Evolutionary conservation across 768 basidiomycete species (phyloP).

Genomic region (Trametes maxima): DNA sequence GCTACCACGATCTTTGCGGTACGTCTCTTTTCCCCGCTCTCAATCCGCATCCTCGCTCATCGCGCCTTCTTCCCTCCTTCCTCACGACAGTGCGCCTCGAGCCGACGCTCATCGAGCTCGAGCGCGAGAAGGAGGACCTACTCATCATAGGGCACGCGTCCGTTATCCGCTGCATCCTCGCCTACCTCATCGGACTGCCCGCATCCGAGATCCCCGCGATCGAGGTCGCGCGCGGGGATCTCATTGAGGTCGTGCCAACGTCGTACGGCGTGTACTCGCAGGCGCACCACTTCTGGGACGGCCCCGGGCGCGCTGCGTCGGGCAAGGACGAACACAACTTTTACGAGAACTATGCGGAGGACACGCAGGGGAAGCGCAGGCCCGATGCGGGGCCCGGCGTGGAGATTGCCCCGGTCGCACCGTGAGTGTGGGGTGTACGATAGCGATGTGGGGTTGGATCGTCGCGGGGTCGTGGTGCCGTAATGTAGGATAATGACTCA

Average conservation of each 20-base stretch:
- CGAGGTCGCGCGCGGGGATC: conserved; percentile 93
- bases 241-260: conserved; percentile 90
- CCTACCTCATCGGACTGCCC: conserved; percentile 91
- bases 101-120: conserved; percentile 89
- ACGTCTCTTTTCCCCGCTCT: conserved; percentile 19
- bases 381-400: conserved; percentile 17
- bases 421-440: conserved; percentile 1
- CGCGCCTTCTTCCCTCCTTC: not conserved
- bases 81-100: conserved; percentile 81
- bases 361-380: conserved; percentile 41
- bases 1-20: conserved; percentile 95
- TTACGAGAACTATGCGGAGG: conserved; percentile 82
- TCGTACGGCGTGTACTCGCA: conserved; percentile 90
- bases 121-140: conserved; percentile 91
- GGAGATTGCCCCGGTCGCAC: conserved; percentile 1
- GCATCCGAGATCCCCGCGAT: conserved; percentile 97
- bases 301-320: conserved; percentile 60
- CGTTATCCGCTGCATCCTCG: conserved; percentile 93
- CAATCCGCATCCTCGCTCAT: conserved; percentile 6
- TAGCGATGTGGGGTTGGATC: not conserved
- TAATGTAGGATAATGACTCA: not conserved
- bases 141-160: conserved; percentile 97
- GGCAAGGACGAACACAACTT: conserved; percentile 74
- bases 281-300: conserved; percentile 90
- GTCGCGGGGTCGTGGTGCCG: not conserved